Conservation (phyloP, 306 rosid genomes). For the Trifolium repens region DNA sequence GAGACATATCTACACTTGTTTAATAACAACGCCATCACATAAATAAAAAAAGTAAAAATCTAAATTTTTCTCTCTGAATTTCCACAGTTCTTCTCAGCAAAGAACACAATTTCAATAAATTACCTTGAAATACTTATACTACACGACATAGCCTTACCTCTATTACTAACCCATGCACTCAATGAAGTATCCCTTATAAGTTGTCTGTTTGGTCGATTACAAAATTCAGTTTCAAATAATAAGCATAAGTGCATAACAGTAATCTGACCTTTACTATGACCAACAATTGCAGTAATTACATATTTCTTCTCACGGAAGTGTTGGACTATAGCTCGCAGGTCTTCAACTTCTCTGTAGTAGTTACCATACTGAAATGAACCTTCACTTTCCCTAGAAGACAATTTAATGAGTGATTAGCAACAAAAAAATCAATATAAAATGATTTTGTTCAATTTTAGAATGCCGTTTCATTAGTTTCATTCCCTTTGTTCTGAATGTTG, state of each 20-base stretch:
- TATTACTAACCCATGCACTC: constrained; percentile 17
- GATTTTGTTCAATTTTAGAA: constrained; percentile 22
- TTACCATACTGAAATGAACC: constrained; percentile 85
- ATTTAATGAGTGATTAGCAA: constrained; percentile 6
- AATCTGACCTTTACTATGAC: constrained; percentile 88
- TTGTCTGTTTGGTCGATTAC: constrained; percentile 28
- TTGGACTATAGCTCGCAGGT: constrained; percentile 68
- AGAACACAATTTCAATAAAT: constrained; percentile 20
- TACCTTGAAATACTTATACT: constrained; percentile 10
- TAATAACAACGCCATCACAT: constrained; percentile 15
- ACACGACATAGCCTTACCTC: not conserved
- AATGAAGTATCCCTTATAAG: constrained; percentile 17
- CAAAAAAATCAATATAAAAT: constrained; percentile 21
- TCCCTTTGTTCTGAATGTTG: constrained; percentile 3
- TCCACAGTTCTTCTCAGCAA: constrained; percentile 22
- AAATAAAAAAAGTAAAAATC: constrained; percentile 25
- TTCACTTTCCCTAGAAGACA: constrained; percentile 81
- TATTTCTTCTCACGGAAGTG: constrained; percentile 61
- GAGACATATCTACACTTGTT: constrained; percentile 13
- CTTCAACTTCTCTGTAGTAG: constrained; percentile 83
- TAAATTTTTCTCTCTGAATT: constrained; percentile 9
- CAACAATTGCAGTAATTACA: constrained; percentile 64
- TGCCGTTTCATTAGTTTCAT: constrained; percentile 21
- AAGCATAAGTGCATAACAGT: constrained; percentile 8
- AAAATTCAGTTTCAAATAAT: constrained; percentile 32